Conservation (phyloP, 2,329 filamentous ascomycete genomes). For the Fusarium sp. region DNA sequence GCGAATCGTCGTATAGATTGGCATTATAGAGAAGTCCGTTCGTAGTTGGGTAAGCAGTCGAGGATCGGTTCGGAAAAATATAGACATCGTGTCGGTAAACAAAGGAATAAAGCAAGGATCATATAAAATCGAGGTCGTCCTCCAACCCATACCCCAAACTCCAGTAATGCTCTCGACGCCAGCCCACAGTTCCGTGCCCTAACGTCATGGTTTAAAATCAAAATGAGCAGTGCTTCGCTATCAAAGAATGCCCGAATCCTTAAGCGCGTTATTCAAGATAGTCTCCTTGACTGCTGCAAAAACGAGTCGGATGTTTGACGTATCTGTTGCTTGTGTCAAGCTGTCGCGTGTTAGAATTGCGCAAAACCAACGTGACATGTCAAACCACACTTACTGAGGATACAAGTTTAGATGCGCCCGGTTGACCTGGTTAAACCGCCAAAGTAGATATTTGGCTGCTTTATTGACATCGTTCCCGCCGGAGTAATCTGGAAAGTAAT, state of each 20-base stretch:
- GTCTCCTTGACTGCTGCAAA: slow-evolving; percentile 99
- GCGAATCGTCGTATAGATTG: slow-evolving; percentile 24
- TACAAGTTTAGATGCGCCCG: slow-evolving; percentile 95
- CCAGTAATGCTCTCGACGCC: slow-evolving; percentile 47
- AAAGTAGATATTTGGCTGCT: slow-evolving; percentile 95
- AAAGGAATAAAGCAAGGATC: slow-evolving; percentile 35
- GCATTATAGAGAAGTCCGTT: slow-evolving; percentile 20
- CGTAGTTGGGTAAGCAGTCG: slow-evolving; percentile 24
- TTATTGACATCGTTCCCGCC: slow-evolving; percentile 98
- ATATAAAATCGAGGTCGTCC: slow-evolving; percentile 42
- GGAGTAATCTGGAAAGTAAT: slow-evolving; percentile 98
- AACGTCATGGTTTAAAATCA: slow-evolving; percentile 39
- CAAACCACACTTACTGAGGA: slow-evolving; percentile 78
- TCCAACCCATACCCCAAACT: slow-evolving; percentile 39
- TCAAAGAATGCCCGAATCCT: slow-evolving; percentile 96
- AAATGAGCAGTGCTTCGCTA: slow-evolving; percentile 31
- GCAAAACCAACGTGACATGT: background rate
- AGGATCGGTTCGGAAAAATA: slow-evolving; percentile 27
- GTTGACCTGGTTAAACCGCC: slow-evolving; percentile 99
- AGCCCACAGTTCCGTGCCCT: slow-evolving; percentile 39
- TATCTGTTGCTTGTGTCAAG: slow-evolving; percentile 98
- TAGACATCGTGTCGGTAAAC: slow-evolving; percentile 29
- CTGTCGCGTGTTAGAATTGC: slow-evolving; percentile 58
- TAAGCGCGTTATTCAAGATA: slow-evolving; percentile 96
- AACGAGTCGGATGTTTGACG: slow-evolving; percentile 95